Evolutionary conservation across 1,139 yeast species (phyloP).

Genomic region (Hansenula lynferdii): DNA sequence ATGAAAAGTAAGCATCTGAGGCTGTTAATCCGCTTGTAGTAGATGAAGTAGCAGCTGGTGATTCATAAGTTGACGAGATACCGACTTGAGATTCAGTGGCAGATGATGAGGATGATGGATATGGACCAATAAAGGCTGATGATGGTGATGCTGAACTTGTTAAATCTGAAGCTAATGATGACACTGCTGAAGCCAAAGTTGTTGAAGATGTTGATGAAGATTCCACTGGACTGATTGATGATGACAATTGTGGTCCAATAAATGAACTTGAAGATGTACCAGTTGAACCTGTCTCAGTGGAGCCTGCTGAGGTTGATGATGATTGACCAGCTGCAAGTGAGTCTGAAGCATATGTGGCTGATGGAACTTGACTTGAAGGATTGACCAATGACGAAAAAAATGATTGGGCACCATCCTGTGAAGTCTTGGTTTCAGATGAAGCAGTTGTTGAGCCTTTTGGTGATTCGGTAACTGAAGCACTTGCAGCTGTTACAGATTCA

Average conservation of each 20-base stretch:
- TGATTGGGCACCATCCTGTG: not conserved
- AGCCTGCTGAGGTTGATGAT: not conserved
- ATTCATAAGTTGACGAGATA: not conserved
- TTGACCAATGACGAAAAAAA: not conserved
- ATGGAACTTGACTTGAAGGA: not conserved
- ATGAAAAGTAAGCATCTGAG: too few species aligned
- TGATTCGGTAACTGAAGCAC: slow-evolving; percentile 4
- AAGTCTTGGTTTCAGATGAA: slow-evolving; percentile 4
- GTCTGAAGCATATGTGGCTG: slow-evolving; percentile 1
- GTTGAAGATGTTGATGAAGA: not conserved
- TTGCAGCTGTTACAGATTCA: not conserved
- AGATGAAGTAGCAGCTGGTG: not conserved
- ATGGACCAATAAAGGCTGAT: not conserved
- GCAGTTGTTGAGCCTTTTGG: slow-evolving; percentile 5
- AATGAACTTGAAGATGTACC: not conserved
- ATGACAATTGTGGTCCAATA: not conserved
- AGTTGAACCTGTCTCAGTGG: slow-evolving; percentile 1
- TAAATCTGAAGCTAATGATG: not conserved
- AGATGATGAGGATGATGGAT: not conserved
- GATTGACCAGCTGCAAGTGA: not conserved
- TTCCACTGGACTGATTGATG: not conserved
- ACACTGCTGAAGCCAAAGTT: not conserved
- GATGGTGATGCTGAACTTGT: slow-evolving; percentile 6
- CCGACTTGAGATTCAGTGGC: not conserved
- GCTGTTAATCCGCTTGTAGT: too few species aligned